Evolutionary conservation across 495 filamentous ascomycete species (phyloP).

Genomic region (Aspergillus wentii): DNA sequence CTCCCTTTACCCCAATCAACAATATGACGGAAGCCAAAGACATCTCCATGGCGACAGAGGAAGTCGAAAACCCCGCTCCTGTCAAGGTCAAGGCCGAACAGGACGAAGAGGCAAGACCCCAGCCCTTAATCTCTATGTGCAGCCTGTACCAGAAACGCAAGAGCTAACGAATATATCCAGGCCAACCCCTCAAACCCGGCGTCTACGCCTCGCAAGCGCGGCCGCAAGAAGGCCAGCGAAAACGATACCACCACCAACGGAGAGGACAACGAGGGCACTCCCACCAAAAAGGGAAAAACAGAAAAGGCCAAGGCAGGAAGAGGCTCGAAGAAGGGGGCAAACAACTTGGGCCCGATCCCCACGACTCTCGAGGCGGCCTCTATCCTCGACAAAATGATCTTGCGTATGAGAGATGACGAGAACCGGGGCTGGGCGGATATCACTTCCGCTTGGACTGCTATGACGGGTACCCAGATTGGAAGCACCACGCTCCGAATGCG

Average conservation of each 20-base stretch:
- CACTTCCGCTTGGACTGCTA: conserved; percentile 4
- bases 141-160: too few relatives aligned
- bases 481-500: conserved; percentile 9
- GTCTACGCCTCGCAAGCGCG: conserved; percentile 5
- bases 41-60: neutral
- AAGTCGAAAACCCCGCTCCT: neutral
- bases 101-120: neutral
- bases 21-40: neutral
- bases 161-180: too few relatives aligned
- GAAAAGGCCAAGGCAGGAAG: neutral
- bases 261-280: conserved; percentile 1
- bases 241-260: neutral
- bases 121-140: too few relatives aligned
- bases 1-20: conserved; percentile 3
- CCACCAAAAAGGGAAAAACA: conserved; percentile 4
- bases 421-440: conserved; percentile 15
- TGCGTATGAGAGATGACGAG: conserved; percentile 19
- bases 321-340: conserved; percentile 4
- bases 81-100: neutral
- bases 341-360: conserved; percentile 8
- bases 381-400: conserved; percentile 9
- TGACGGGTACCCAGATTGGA: conserved; percentile 12
- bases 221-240: conserved; percentile 1
- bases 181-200: neutral
- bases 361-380: conserved; percentile 9